Base-by-base conservation (phyloP, 2,329 filamentous ascomycete species). In the Botryotinia convoluta region DNA sequence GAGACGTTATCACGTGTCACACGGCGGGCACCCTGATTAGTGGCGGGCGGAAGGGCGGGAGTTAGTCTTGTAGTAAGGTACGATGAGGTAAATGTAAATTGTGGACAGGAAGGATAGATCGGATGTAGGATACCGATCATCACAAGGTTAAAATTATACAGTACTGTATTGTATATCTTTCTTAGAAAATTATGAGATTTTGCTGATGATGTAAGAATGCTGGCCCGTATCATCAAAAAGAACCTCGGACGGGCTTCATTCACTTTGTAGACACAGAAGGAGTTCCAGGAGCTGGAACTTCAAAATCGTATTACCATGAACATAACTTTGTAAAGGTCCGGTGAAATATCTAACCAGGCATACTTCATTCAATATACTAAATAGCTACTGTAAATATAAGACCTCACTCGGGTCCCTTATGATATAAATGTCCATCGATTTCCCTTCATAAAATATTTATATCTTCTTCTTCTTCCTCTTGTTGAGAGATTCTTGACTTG, bases 1-100 rank as follows among this genome's bases (percentile, higher is more conserved):
- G 29, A 54, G 63, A 57, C 62, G 14, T 32, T 20, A 32, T 72
- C 71, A 72, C 71, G 71, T 72, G 62, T 20, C 20, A 29, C 45
- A 39, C 32, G 4, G 45, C 45, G 35, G 64, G 45, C 45, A 54
- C 32, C 9, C 54, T 22, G 26, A 7, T 4, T 67, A 35, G 45
- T 20, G 35, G 32, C 64, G 45, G 45, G 45, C 45, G 64, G 64
- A 29, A 68, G 45, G 35, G 64, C 64, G 64, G 64, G 45, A 68
- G 37, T 35, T 12, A 3, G n/a, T 9, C 51, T 57, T n/a, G 51
- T 1, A 10, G 35, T 8, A 12, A 63, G 37, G 61, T 29, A 29
- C 51, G 42, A 37, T n/a, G 45, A 68, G 64, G 35, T 14, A 32
- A 67, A 54, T 35, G 37, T 29, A 8, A 67, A 39, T 14, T 54